Evolutionary conservation across 495 filamentous ascomycete species (phyloP), one percentile per base, ranked within the genome.

Genomic region (Lentithecium fluviatile): DNA sequence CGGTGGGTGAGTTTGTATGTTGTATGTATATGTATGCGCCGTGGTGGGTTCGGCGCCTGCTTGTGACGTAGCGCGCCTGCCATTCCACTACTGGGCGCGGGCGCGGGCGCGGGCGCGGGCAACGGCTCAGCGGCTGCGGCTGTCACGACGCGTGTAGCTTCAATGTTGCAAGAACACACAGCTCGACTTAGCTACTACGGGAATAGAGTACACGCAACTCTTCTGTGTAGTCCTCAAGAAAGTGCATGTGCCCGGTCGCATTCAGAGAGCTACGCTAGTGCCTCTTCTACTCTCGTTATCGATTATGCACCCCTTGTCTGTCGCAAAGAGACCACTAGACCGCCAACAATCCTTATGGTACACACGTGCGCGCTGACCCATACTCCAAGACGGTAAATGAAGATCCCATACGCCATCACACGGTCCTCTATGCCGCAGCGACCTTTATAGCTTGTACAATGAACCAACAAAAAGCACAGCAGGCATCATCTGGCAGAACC

Each of bases 381-480:
- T 21, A 42, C n/a, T 20, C 26, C 52, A 0, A 21, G 32, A n/a
- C 7, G 13, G 21, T 46, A 49, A 38, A 23, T 25, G 34, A 48
- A 53, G 23, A 46, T 40, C 47, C 52, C 51, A 13, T 24, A 58
- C 64, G 64, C 64, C 64, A 26, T 57, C 21, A 10, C 52, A 51
- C 58, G 45, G 52, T 54, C 54, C 53, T 46, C 29, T 59, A 50
- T 59, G 54, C 42, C 61, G 12, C 45, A 13, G 34, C 49, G 34
- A 51, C 59, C 59, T 67, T 55, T 67, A 67, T 62, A 47, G 58
- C 38, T 59, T 32, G 52, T 67, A 67, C 64, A 67, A 54, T 56
- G 32, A 43, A 43, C 19, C 21, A 51, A 65, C 48, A 42, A n/a
- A 37, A 54, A 42, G 50, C 32, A 25, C 20, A 7, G 38, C 17